Evolutionary conservation across 495 filamentous ascomycete genomes (phyloP), one percentile per base, ranked within the genome.

Genomic region (Aeminium ludgeri): DNA sequence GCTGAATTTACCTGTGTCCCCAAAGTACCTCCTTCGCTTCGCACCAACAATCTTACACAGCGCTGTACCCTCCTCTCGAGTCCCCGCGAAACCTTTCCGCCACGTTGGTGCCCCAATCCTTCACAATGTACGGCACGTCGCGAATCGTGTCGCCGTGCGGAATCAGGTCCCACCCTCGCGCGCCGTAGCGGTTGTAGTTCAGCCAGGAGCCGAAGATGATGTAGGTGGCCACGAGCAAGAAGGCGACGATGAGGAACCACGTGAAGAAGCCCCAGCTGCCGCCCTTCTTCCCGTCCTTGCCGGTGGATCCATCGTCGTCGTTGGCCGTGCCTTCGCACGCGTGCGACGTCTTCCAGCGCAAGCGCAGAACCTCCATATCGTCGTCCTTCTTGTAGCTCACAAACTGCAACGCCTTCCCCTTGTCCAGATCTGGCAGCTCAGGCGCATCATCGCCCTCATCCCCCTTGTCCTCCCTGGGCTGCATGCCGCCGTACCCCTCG

Each of bases 181-280:
- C 85, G 19, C 86, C 86, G 57, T 92, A 91, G 43, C 86, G 83
- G 66, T 84, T 95, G 69, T 96, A 96, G 65, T 96, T 96, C 50
- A 96, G 76, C 89, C 89, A 97, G 17, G 86, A 91, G 54, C 86
- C 86, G 53, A 96, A 96, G 59, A 97, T 94, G 48, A 97, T 76
- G 60, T 97, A 97, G 16, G 91, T 64, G 12, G 89, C 86, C 13
- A 74, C 72, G 34, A 70, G 73, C 34, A 96, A 70, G 71, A 97
- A 97, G 55, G 79, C 59, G 46, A 97, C 78, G 49, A 97, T 80
- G 46, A 96, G 75, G 47, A 96, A 66, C 89, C 89, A 97, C 8
- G 89, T 94, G 56, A 97, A 95, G 62, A 94, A 87, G 0, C 91
- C 89, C 91, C 87, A 96, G 40, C 67, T 61, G 7, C 53, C 49